Evolutionary conservation across 345 rosid species (phyloP).

Genomic region (Zanthoxylum bungeanum): DNA sequence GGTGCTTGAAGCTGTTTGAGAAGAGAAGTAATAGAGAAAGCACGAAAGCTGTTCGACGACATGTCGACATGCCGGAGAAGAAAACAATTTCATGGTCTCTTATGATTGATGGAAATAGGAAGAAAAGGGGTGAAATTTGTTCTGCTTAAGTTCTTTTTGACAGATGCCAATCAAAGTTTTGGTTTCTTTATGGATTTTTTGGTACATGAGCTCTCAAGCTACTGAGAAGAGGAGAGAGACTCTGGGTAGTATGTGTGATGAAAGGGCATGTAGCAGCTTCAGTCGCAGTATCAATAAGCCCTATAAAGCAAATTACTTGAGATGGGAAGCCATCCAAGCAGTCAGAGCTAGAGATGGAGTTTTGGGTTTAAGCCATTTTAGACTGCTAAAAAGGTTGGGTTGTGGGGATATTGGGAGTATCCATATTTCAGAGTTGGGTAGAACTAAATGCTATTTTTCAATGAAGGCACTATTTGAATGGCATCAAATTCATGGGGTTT

Average conservation of each 20-base stretch:
- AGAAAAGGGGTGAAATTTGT: no score
- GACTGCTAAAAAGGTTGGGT: constrained; percentile 83
- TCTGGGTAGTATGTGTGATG: constrained; percentile 84
- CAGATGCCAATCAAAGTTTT: no score
- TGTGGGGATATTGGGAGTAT: constrained; percentile 96
- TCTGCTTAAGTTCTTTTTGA: no score
- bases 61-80: no score
- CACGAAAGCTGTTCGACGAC: no score
- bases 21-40: no score
- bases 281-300: constrained; percentile 83
- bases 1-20: no score
- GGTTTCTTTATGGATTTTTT: constrained; percentile 48
- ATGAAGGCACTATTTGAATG: constrained; percentile 63
- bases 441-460: constrained; percentile 81
- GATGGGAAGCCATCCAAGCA: constrained; percentile 95
- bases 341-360: constrained; percentile 64
- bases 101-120: no score
- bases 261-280: constrained; percentile 90
- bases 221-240: constrained; percentile 77
- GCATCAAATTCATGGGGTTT: constrained; percentile 63
- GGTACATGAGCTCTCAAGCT: constrained; percentile 64
- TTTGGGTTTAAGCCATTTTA: constrained; percentile 78
- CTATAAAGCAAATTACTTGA: constrained; percentile 78
- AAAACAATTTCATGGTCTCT: no score
- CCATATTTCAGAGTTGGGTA: constrained; percentile 81